These are phyloP conservation scores for Emericellopsis cladophorae DNA, from an alignment of 2,329 filamentous ascomycete genomes.

Conservation along the genomic window DNA sequence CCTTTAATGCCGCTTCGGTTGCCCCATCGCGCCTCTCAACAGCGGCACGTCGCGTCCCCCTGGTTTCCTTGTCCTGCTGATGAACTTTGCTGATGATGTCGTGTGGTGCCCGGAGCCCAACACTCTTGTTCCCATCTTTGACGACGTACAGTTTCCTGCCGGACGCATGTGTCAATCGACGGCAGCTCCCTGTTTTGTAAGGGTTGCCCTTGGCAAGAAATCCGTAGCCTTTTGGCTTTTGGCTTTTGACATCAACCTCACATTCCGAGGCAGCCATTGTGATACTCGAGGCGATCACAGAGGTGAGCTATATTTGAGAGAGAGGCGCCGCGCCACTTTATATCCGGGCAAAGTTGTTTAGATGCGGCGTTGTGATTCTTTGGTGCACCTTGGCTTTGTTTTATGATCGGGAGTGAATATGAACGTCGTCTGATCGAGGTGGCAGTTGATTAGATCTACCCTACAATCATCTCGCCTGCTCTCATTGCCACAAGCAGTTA, in stretches of 20 bases:
- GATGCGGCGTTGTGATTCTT: no score
- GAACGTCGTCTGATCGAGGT: no score
- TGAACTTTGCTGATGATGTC: conserved; percentile 15
- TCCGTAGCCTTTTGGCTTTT: conserved; percentile 23
- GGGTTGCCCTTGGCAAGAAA: conserved; percentile 28
- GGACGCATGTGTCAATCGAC: conserved; percentile 19
- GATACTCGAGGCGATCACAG: neutral
- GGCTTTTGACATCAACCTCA: conserved; percentile 5
- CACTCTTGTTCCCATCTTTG: conserved; percentile 6
- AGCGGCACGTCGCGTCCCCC: conserved; percentile 14
- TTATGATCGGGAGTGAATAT: no score
- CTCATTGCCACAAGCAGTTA: no score
- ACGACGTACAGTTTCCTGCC: conserved; percentile 23
- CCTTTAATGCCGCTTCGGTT: conserved; percentile 16
- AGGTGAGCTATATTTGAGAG: neutral
- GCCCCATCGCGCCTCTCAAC: conserved; percentile 20
- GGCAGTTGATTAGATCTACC: no score
- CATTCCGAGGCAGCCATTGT: neutral
- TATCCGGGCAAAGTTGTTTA: no score
- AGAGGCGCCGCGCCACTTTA: no score
- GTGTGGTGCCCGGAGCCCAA: conserved; percentile 26
- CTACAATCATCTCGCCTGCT: no score
- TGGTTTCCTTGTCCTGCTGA: conserved; percentile 15
- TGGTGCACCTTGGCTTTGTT: no score
- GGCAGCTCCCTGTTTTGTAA: conserved; percentile 27